Conservation (phyloP, 1,284 basidiomycete genomes). For the Coniferiporia weirii region DNA sequence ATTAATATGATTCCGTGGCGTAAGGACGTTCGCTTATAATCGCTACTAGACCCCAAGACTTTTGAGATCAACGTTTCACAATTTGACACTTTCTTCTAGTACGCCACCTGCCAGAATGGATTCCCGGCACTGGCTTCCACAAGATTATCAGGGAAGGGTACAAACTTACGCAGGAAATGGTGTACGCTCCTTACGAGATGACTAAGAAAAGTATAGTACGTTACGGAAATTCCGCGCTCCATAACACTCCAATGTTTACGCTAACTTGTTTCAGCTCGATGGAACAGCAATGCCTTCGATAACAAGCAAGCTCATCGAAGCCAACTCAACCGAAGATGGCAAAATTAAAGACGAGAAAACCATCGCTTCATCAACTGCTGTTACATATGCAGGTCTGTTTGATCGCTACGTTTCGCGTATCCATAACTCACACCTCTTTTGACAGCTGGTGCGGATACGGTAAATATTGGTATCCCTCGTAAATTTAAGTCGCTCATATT, state of each 20-base stretch:
- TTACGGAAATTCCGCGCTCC: neutral
- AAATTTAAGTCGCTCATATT: neutral
- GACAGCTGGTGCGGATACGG: neutral
- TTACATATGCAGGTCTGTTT: neutral
- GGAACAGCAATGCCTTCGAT: conserved; percentile 13
- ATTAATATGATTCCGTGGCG: conserved; percentile 16
- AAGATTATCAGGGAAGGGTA: conserved; percentile 1
- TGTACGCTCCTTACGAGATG: neutral
- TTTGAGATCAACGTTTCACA: neutral
- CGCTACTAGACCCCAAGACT: neutral
- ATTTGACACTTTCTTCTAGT: conserved; percentile 8
- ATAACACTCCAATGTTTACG: neutral
- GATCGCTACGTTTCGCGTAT: neutral
- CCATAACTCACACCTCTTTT: neutral
- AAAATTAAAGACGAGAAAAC: too few relatives aligned
- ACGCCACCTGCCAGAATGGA: conserved; percentile 20
- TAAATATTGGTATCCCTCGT: neutral
- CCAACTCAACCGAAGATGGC: neutral
- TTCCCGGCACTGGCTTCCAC: conserved; percentile 18
- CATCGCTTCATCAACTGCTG: too few relatives aligned
- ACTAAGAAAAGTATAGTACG: neutral
- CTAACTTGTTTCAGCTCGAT: neutral
- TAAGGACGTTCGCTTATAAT: neutral
- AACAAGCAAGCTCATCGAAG: conserved; percentile 3
- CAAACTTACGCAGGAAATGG: conserved; percentile 3